Conservation (phyloP, 2,329 filamentous ascomycete genomes). For the Ceratocystis cubensis region DNA sequence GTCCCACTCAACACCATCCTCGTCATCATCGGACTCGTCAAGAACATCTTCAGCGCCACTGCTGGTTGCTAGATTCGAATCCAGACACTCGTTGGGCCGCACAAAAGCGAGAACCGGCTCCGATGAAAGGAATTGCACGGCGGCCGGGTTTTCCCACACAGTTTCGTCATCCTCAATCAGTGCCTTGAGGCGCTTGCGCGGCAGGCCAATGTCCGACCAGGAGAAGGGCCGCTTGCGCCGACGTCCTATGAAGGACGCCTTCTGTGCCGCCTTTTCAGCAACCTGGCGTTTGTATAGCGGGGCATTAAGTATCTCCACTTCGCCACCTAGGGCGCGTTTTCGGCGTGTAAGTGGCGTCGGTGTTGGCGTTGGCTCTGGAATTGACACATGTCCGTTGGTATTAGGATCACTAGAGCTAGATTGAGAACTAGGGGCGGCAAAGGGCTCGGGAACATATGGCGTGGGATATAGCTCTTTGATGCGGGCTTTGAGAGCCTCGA, state of each 20-base stretch:
- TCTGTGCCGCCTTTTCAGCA: constrained; percentile 16
- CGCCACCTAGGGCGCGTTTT: constrained; percentile 26
- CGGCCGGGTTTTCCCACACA: constrained; percentile 18
- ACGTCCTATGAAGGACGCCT: background rate
- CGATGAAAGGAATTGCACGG: constrained; percentile 16
- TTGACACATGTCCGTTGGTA: background rate
- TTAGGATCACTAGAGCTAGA: constrained; percentile 6
- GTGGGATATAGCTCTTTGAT: constrained; percentile 37
- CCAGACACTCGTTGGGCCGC: constrained; percentile 18
- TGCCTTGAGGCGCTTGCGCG: constrained; percentile 15
- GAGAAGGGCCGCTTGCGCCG: constrained; percentile 17
- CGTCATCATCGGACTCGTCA: background rate
- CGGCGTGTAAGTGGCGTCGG: constrained; percentile 12
- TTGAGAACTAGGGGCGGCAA: background rate
- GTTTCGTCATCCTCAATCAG: constrained; percentile 20
- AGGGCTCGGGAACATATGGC: constrained; percentile 27
- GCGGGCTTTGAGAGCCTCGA: constrained; percentile 34
- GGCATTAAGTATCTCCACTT: constrained; percentile 37
- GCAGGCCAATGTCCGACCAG: constrained; percentile 18
- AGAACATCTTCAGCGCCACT: background rate
- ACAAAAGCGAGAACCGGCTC: constrained; percentile 18
- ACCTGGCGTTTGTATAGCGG: constrained; percentile 37
- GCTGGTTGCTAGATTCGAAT: background rate
- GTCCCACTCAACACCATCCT: background rate
- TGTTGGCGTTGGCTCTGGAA: background rate